phyloP scores from a whole-genome alignment of 768 basidiomycete species.

The Pulveroboletus sp. region DNA sequence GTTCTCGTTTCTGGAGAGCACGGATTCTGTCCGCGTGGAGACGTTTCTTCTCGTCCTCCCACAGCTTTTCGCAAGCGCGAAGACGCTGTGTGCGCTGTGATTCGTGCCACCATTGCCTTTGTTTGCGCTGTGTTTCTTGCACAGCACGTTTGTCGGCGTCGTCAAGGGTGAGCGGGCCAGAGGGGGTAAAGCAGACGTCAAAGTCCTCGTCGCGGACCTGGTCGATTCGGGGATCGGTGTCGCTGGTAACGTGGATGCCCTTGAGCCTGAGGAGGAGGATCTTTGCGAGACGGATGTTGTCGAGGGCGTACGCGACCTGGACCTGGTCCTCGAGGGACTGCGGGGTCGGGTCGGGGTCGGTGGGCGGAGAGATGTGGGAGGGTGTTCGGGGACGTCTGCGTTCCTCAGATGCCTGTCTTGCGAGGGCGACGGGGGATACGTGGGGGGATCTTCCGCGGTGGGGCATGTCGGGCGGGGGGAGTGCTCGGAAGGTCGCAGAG shows the following conservation, averaged over 20 bases:
- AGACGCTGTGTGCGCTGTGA: slow-evolving; percentile 38
- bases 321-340: slow-evolving; percentile 57
- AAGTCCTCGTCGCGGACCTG: slow-evolving; percentile 51
- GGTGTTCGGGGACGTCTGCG: slow-evolving; percentile 16
- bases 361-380: not conserved
- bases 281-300: slow-evolving; percentile 64
- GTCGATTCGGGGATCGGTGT: slow-evolving; percentile 60
- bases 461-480: slow-evolving; percentile 23
- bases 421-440: slow-evolving; percentile 40
- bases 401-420: slow-evolving; percentile 41
- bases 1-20: slow-evolving; percentile 33
- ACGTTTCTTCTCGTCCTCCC: slow-evolving; percentile 44
- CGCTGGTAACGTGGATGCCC: slow-evolving; percentile 55
- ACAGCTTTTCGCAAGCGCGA: slow-evolving; percentile 42
- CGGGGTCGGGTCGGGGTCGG: slow-evolving; percentile 15
- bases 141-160: slow-evolving; percentile 39
- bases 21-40: slow-evolving; percentile 37
- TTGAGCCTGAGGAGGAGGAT: slow-evolving; percentile 56
- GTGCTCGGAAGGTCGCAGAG: slow-evolving; percentile 24
- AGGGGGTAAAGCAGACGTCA: slow-evolving; percentile 34
- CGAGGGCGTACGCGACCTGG: slow-evolving; percentile 61
- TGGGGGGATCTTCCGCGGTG: slow-evolving; percentile 40
- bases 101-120: slow-evolving; percentile 31
- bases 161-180: slow-evolving; percentile 37
- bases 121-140: slow-evolving; percentile 32